Evolutionary conservation across 805 yeast genomes (phyloP), one percentile per base, ranked within the genome.

Genomic region (Nakazawaea pomicola): DNA sequence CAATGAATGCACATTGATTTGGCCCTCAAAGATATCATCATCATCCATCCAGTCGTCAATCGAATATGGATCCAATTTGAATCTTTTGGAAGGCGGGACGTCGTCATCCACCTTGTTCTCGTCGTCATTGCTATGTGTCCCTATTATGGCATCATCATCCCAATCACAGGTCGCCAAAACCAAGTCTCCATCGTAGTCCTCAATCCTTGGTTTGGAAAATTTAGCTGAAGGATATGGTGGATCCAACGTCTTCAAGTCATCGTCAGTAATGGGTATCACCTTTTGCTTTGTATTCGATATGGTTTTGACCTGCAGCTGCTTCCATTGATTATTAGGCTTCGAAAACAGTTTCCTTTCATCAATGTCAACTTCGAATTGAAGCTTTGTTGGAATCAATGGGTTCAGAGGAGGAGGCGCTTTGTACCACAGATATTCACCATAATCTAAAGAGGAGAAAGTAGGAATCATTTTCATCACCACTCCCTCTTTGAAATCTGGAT

Each of bases 1-100:
- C 25, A 56, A 47, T 0, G 53, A 35, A 3, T 61, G 66, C 4
- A 58, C 45, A 35, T 62, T 57, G 39, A 66, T 62, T 32, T 54
- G 70, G 2, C 96, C 98, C 30, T 84, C 82, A 39, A 90, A 93
- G 46, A 74, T 67, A 20, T 80, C 84, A 51, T 84, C 91, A 23
- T 79, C 82, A 40, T 77, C 77, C 11, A 64, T 65, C 38, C 62
- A 58, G 30, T 75, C 77, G 44, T 68, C 66, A 50, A 68, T 64
- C 11, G 62, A 62, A 46, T 64, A 56, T 30, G 59, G 52, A 25
- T 55, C 59, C n/a, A 55, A 37, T 38, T 56, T 56, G 30, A 53
- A 47, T 16, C 49, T 56, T 38, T 59, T 61, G 1, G 54, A 28
- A 4, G 41, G 29, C 10, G 19, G 33, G 17, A 18, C 11, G 1